Evolutionary conservation across 495 filamentous ascomycete genomes (phyloP).

Genomic region (Xylaria scruposa): DNA sequence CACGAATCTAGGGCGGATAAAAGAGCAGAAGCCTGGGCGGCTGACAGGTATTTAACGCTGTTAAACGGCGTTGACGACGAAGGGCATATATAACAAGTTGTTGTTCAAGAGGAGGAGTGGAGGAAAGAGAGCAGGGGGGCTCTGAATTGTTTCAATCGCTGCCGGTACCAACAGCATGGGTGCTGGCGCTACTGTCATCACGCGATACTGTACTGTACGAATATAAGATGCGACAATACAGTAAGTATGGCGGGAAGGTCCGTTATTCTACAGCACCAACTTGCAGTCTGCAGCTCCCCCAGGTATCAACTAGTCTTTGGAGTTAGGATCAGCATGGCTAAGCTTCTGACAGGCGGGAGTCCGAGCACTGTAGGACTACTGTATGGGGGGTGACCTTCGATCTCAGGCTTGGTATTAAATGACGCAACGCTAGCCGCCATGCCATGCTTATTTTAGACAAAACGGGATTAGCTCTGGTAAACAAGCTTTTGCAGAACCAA

Average conservation of each 20-base stretch:
- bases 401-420: slow-evolving; percentile 12
- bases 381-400: not conserved
- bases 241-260: slow-evolving; percentile 4
- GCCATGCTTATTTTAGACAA: not conserved
- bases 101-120: not conserved
- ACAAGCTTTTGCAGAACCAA: not conserved
- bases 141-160: not conserved
- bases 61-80: not conserved
- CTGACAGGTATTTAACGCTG: too few species aligned
- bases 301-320: not conserved
- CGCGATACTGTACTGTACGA: not conserved
- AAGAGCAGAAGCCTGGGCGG: slow-evolving; percentile 4
- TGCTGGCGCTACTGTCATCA: not conserved
- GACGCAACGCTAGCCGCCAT: slow-evolving; percentile 8
- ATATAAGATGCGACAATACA: not conserved
- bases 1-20: not conserved
- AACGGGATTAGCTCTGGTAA: not conserved
- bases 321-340: slow-evolving; percentile 10
- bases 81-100: not conserved
- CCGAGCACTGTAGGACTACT: slow-evolving; percentile 1
- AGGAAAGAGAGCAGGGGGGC: not conserved
- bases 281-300: not conserved
- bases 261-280: not conserved
- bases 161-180: not conserved
- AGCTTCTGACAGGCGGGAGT: slow-evolving; percentile 16